These are phyloP conservation scores for Trichoderma sp. DNA, from an alignment of 2,329 filamentous ascomycete genomes.

Conservation along the genomic window DNA sequence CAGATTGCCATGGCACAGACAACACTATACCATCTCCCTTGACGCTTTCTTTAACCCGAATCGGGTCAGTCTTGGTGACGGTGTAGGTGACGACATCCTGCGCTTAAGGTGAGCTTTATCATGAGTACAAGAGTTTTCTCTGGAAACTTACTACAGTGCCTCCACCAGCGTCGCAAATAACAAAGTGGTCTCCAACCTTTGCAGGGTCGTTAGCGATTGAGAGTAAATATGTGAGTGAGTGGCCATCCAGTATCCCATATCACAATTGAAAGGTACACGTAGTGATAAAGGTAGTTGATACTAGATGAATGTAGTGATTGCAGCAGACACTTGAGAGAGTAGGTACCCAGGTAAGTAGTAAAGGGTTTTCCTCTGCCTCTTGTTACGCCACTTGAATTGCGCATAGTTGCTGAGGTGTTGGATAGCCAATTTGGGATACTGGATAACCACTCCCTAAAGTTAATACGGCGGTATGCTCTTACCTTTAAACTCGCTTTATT, in stretches of 20 bases:
- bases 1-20: neutral
- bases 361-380: too few relatives aligned
- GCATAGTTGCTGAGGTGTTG: too few relatives aligned
- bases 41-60: conserved; percentile 37
- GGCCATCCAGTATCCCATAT: too few relatives aligned
- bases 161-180: conserved; percentile 38
- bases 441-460: too few relatives aligned
- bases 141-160: conserved; percentile 32
- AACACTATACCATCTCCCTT: conserved; percentile 26
- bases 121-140: neutral
- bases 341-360: too few relatives aligned
- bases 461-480: neutral
- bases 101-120: neutral
- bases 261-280: too few relatives aligned
- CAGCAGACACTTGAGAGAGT: too few relatives aligned
- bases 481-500: conserved; percentile 25
- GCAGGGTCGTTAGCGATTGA: neutral
- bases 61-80: conserved; percentile 24
- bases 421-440: too few relatives aligned
- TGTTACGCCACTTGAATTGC: too few relatives aligned
- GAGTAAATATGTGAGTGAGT: accelerated
- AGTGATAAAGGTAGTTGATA: too few relatives aligned
- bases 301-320: too few relatives aligned
- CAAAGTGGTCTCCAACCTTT: conserved; percentile 26
- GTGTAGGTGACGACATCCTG: conserved; percentile 44